Base-by-base conservation (phyloP, 2,329 filamentous ascomycete species). In the Fusarium siculi region DNA sequence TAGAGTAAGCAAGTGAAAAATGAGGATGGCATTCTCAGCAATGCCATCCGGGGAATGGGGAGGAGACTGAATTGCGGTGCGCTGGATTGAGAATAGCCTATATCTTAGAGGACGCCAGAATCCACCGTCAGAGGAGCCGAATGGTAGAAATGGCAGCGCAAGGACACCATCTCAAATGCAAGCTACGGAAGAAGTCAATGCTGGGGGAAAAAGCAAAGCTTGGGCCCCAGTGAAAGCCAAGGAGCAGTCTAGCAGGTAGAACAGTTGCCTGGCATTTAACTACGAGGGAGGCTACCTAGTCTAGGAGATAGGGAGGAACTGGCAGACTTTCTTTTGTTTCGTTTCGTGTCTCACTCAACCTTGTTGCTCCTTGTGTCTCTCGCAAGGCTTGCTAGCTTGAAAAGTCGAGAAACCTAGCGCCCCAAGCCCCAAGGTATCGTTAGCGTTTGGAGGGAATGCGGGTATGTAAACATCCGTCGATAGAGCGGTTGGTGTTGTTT, bases 381-480 rank as follows among this genome's bases (percentile, higher is more conserved):
- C 30, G 39, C 37, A 56, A 70, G 70, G 70, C 70, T 73, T 73
- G 70, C 70, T 73, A 73, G 70, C 53, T 50, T 50, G 42, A 65
- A 50, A 57, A 36, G 30, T 36, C 32, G 32, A 52, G 49, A 19
- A 23, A 23, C 30, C 30, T 19, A 50, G 47, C 47, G 49, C 21
- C 19, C 16, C 30, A 19, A 23, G 25, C 25, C 25, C 25, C 25
- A 28, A 36, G 16, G 47, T 52, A 52, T 36, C n/a, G 53, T 64
- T 68, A 68, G 66, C 60, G 59, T 44, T 60, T 61, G 44, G 28
- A 74, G 46, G 62, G 70, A 74, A 74, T 74, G 71, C 63, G 54
- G 55, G 50, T 70, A 47, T 50, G 37, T 54, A 44, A 28, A 50
- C 57, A 59, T 74, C 55, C 62, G 60, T 72, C 39, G 43, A 70